Base-by-base conservation (phyloP, 192 early-diverging fungal genomes). In the Rhizoclosmatium globosum region DNA sequence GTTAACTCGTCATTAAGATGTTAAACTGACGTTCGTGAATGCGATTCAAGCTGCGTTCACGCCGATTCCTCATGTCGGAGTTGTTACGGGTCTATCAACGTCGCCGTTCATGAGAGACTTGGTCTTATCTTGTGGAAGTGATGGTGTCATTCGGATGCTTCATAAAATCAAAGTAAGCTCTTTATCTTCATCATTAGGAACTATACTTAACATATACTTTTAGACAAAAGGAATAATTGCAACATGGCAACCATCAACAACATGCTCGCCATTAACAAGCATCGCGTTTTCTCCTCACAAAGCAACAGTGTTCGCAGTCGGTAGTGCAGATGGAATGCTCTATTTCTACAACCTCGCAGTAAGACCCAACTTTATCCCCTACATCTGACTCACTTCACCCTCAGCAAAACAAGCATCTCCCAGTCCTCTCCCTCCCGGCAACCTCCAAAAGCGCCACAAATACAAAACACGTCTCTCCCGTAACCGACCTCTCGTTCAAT, bases 261-360 rank as follows among this genome's bases (percentile, higher is more conserved):
- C 43, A 3, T 74, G 42, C 21, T 11, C 61, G 3, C n/a, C 80
- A n/a, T 47, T 85, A 2, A 71, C 56, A 41, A 48, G 74, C 64
- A 68, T 81, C 19, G 71, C 77, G 31, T 88, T 85, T 81, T 86
- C 85, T 0, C 84, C 82, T 9, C 64, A 72, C 41, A 79, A 84
- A 42, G 71, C 85, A 17, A 80, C 84, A 41, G 85, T 83, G 9
- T 86, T 88, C 57, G 78, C 81, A 1, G 74, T 58, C 39, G 59
- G 79, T 9, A 60, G 66, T 1, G 57, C 48, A 3, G 82, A 86
- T 47, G 84, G 84, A 41, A 66, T 67, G 17, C 39, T 85, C 13
- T 82, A 81, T 76, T 82, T 88, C 41, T 88, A 83, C 74, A 85
- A 88, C 74, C 75, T 88, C 13, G 50, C 81, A 13, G 86, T 87